A percentile compares a stretch with the other conserved stretches of the same genome.
Evolutionary conservation across 257 asterid genomes (phyloP).

Genomic region (Solanum dulcamara): DNA sequence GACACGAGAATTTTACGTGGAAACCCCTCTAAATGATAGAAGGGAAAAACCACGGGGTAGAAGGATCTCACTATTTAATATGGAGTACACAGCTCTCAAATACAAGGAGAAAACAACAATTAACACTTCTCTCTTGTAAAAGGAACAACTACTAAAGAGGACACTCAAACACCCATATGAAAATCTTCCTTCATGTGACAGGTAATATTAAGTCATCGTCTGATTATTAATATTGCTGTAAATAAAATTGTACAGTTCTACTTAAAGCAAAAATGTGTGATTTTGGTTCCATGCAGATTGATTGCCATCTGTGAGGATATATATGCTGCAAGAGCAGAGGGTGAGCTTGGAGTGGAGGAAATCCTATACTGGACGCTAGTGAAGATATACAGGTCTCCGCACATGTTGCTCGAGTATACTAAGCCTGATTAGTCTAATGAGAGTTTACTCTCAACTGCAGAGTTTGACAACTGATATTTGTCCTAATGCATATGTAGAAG

Average conservation of each 20-base stretch:
- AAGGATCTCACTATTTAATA: no score
- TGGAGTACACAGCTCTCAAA: no score
- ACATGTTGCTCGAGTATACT: slow-evolving; percentile 89
- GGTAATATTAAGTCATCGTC: slow-evolving; percentile 28
- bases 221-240: neutral
- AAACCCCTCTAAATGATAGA: no score
- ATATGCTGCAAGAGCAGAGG: slow-evolving; percentile 97
- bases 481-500: slow-evolving; percentile 1
- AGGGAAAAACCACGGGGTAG: no score
- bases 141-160: no score
- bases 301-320: slow-evolving; percentile 96
- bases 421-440: slow-evolving; percentile 44
- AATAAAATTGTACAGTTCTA: neutral
- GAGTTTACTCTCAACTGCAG: neutral
- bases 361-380: slow-evolving; percentile 89
- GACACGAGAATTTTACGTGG: no score
- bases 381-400: slow-evolving; percentile 92
- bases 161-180: no score
- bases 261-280: neutral
- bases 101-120: no score
- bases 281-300: slow-evolving; percentile 39
- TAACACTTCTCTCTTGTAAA: no score
- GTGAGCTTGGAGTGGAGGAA: slow-evolving; percentile 94
- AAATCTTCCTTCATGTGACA: slow-evolving; percentile 96
- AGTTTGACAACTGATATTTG: neutral